phyloP scores from a whole-genome alignment of 495 filamentous ascomycete genomes.

The Xylaria acuta region DNA sequence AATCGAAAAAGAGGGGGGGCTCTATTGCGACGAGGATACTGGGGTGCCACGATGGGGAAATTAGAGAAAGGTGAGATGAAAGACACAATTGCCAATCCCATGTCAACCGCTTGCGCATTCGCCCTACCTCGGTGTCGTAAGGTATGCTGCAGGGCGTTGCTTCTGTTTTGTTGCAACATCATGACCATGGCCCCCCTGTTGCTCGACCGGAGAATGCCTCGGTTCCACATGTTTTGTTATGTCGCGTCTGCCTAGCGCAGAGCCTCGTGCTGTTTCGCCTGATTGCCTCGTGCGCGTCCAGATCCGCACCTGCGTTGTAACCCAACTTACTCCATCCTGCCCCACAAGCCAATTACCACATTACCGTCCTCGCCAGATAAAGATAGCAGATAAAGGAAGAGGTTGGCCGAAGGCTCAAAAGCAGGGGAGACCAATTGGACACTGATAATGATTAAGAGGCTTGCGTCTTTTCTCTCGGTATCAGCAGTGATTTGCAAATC shows the following conservation, averaged over 20 bases:
- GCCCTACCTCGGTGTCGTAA: background rate
- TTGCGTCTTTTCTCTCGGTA: too few relatives aligned
- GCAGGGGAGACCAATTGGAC: background rate
- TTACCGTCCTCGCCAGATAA: background rate
- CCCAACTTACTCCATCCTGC: background rate
- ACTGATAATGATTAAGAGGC: background rate
- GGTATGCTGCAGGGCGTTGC: constrained; percentile 3
- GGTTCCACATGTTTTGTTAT: background rate
- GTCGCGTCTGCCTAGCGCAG: constrained; percentile 19
- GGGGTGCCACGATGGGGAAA: background rate
- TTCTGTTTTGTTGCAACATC: constrained; percentile 6
- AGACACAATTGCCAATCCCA: background rate
- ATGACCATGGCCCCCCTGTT: background rate
- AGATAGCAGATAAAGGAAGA: background rate
- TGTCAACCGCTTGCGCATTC: background rate
- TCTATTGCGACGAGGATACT: background rate
- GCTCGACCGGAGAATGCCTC: background rate
- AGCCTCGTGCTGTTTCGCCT: constrained; percentile 12
- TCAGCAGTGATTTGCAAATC: background rate
- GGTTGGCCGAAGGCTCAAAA: background rate
- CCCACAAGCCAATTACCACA: background rate
- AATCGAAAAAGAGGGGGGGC: background rate
- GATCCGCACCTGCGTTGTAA: background rate
- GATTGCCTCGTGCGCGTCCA: constrained; percentile 21
- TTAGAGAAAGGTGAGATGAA: background rate